A percentile compares a stretch with the other conserved stretches of the same genome.
Evolutionary conservation across 83 land plant species (phyloP).

Genomic region (Thuja plicata): DNA sequence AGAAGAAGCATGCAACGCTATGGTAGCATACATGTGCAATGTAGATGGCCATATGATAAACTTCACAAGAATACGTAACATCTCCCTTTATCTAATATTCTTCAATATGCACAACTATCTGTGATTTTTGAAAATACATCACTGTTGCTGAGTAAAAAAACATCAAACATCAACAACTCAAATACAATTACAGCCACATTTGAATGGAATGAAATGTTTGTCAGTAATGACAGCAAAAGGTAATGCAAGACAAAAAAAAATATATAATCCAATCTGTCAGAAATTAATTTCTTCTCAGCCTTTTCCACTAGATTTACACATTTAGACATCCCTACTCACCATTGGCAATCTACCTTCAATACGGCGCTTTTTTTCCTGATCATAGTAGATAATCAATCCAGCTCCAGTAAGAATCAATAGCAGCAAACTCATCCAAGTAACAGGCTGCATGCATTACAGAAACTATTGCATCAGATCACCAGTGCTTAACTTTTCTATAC

Average conservation of each 20-base stretch:
- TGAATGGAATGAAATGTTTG: neutral
- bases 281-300: neutral
- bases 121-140: neutral
- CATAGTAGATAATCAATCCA: constrained; percentile 74
- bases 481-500: neutral
- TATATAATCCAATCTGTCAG: neutral
- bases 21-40: neutral
- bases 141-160: neutral
- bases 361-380: constrained; percentile 78
- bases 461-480: constrained; percentile 6
- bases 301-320: neutral
- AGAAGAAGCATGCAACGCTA: neutral
- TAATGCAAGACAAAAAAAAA: neutral
- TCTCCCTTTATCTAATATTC: neutral
- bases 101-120: neutral
- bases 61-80: neutral
- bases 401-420: constrained; percentile 76
- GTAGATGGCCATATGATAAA: neutral
- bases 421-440: constrained; percentile 87
- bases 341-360: constrained; percentile 83
- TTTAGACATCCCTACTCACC: constrained; percentile 38
- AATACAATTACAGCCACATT: neutral
- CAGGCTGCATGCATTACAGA: constrained; percentile 65
- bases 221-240: neutral
- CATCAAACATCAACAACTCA: neutral